Evolutionary conservation across 108 stramenopile species (phyloP).

Genomic region (Nitzschia sp.): DNA sequence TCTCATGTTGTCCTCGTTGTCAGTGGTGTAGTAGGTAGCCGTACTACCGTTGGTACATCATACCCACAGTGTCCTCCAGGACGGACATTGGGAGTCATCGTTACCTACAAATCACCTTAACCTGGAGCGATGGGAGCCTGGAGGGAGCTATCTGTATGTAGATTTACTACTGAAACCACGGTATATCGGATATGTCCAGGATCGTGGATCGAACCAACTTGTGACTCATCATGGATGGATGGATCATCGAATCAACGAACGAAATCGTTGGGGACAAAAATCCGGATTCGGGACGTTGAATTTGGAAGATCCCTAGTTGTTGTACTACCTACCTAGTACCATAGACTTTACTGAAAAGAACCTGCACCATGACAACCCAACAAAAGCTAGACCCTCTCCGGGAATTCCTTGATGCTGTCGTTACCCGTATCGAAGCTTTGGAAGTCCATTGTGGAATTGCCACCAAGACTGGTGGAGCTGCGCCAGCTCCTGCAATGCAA

Average conservation of each 20-base stretch:
- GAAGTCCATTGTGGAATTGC: conserved; percentile 37
- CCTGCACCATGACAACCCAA: conserved; percentile 3
- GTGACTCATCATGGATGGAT: neutral
- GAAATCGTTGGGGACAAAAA: too few relatives aligned
- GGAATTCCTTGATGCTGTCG: conserved; percentile 37
- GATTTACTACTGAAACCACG: neutral
- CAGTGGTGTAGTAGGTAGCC: neutral
- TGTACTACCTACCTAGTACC: too few relatives aligned
- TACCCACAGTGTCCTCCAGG: too few relatives aligned
- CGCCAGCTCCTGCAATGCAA: conserved; percentile 6
- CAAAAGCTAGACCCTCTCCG: conserved; percentile 36
- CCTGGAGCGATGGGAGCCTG: too few relatives aligned
- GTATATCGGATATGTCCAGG: neutral
- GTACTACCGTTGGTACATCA: neutral
- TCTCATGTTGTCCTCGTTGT: too few relatives aligned
- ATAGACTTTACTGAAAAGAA: neutral
- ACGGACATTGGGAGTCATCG: conserved; percentile 17
- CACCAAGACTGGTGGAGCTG: neutral
- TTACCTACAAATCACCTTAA: neutral
- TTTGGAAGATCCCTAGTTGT: too few relatives aligned
- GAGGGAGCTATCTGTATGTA: too few relatives aligned
- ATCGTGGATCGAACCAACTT: conserved; percentile 1
- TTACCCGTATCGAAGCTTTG: conserved; percentile 33
- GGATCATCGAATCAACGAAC: too few relatives aligned
- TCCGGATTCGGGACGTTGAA: too few relatives aligned